phyloP scores from a whole-genome alignment of 2,329 filamentous ascomycete species.

The Dothideomycetidae sp. region DNA sequence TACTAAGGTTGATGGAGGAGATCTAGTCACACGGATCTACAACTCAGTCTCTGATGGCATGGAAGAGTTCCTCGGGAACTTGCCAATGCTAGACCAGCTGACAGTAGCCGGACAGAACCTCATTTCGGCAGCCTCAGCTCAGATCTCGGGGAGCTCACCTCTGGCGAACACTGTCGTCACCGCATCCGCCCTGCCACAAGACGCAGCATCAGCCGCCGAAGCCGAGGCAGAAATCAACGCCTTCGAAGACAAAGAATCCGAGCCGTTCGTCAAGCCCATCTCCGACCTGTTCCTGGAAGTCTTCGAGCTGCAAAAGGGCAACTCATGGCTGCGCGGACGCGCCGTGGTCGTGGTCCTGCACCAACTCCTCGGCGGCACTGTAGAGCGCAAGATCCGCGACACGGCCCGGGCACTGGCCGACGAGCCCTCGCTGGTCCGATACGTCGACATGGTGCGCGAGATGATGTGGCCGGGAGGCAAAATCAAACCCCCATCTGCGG shows the following conservation, averaged over 20 bases:
- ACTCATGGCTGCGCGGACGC: conserved; percentile 91
- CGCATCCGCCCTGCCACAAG: conserved; percentile 24
- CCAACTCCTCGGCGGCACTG: conserved; percentile 86
- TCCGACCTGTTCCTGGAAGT: conserved; percentile 94
- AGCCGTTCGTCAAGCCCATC: conserved; percentile 96
- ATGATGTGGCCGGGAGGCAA: conserved; percentile 68
- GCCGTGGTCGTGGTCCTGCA: conserved; percentile 94
- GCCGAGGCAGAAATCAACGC: conserved; percentile 88
- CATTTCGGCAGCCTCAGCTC: conserved; percentile 54
- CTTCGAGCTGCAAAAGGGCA: conserved; percentile 86
- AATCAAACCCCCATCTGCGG: conserved; percentile 34
- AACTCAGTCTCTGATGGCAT: conserved; percentile 95
- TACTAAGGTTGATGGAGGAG: conserved; percentile 49
- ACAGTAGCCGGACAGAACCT: conserved; percentile 86
- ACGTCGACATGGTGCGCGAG: conserved; percentile 58
- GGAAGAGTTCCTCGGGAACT: conserved; percentile 94
- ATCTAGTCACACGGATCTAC: conserved; percentile 89
- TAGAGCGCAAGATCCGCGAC: conserved; percentile 88
- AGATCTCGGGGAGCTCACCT: conserved; percentile 28
- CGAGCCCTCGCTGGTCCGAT: conserved; percentile 65
- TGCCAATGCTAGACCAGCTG: conserved; percentile 86
- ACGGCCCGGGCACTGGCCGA: conserved; percentile 58
- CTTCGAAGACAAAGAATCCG: conserved; percentile 76
- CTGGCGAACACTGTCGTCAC: conserved; percentile 35
- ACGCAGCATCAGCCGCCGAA: conserved; percentile 40